A percentile compares a stretch with the other conserved stretches of the same genome.
phyloP scores from a whole-genome alignment of 108 stramenopile species.

The Stephanodiscus minutulus region DNA sequence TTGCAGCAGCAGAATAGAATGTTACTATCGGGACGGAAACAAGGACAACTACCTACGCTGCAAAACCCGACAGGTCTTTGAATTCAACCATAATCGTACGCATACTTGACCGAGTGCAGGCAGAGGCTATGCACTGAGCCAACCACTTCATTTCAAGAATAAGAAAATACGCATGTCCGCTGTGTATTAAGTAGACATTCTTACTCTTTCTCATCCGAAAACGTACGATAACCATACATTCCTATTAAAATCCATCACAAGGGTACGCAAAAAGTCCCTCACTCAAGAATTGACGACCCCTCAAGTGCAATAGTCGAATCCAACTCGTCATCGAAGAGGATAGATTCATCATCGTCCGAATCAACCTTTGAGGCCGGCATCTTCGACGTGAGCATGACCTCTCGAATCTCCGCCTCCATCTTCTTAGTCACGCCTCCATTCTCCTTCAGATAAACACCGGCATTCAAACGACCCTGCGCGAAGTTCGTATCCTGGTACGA shows the following conservation, averaged over 20 bases:
- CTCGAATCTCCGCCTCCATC: slow-evolving; percentile 67
- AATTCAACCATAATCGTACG: no score
- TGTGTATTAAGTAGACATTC: no score
- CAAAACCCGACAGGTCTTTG: no score
- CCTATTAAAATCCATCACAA: neutral
- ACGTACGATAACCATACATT: neutral
- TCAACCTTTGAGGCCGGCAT: slow-evolving; percentile 6
- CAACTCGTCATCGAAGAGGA: slow-evolving; percentile 16
- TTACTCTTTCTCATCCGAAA: no score
- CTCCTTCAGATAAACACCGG: slow-evolving; percentile 63
- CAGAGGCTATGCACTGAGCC: no score
- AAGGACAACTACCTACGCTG: no score
- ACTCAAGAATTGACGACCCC: slow-evolving; percentile 12
- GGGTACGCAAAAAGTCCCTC: neutral
- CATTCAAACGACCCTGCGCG: slow-evolving; percentile 83
- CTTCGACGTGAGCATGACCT: slow-evolving; percentile 52
- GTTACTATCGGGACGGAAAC: no score
- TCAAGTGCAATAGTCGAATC: slow-evolving; percentile 1
- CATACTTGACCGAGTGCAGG: no score
- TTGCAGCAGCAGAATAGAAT: no score
- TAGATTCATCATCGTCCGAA: slow-evolving; percentile 20
- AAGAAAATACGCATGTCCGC: no score
- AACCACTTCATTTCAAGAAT: no score
- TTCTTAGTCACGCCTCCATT: slow-evolving; percentile 52
- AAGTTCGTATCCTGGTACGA: slow-evolving; percentile 70